Percentiles rank a stretch among this genome's conserved stretches.
Conservation (phyloP, 1,284 basidiomycete species). For the Rhizoctonia solani region DNA sequence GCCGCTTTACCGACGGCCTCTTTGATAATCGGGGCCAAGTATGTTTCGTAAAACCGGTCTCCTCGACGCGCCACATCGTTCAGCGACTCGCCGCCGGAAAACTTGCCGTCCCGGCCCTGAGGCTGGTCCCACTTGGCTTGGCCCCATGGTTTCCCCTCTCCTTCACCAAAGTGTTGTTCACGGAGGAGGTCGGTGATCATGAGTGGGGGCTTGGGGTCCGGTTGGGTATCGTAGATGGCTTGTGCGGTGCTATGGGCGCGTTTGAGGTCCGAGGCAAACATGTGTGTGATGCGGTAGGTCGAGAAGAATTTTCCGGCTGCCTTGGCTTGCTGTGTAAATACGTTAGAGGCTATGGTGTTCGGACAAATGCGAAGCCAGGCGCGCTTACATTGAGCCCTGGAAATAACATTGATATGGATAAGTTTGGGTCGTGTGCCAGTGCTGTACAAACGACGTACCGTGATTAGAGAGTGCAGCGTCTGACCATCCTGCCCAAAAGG, state of each 20-base stretch:
- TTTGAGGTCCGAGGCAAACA: conserved; percentile 80
- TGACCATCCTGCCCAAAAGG: conserved; percentile 76
- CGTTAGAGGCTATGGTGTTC: background rate
- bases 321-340: conserved; percentile 71
- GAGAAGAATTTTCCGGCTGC: conserved; percentile 68
- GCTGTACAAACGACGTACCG: conserved; percentile 60
- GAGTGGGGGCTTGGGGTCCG: conserved; percentile 59
- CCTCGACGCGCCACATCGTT: conserved; percentile 70
- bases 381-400: no score
- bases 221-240: conserved; percentile 58
- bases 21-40: conserved; percentile 63
- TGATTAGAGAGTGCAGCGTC: conserved; percentile 75
- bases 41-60: conserved; percentile 58
- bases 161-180: conserved; percentile 64
- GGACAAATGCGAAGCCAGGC: no score
- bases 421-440: no score
- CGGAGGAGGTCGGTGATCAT: conserved; percentile 49
- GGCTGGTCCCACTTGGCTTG: conserved; percentile 13
- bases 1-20: conserved; percentile 38
- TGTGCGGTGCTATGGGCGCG: conserved; percentile 75
- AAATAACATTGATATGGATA: no score
- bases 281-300: conserved; percentile 61
- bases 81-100: conserved; percentile 73
- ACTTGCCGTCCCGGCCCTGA: conserved; percentile 55
- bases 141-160: conserved; percentile 66